A percentile compares a stretch with the other conserved stretches of the same genome.
Conservation (phyloP, 1,284 basidiomycete species). For the Ganoderma resinaceum region DNA sequence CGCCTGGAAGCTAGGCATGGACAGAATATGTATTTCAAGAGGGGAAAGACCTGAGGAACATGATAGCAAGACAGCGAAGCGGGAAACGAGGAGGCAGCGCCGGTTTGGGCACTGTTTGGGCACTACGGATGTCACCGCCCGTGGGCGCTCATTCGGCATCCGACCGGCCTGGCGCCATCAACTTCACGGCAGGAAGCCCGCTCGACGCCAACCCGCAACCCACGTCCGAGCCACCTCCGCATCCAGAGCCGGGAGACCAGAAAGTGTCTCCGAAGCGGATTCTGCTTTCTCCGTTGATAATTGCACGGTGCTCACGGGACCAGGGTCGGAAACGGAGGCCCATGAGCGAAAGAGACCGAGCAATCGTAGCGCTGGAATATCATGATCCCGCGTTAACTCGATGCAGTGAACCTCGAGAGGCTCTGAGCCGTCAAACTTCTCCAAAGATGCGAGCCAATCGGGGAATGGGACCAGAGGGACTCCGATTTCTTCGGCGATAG, state of each 20-base stretch:
- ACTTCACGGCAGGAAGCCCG: conserved; percentile 14
- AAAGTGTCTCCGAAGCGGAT: conserved; percentile 6
- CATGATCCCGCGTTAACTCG: conserved; percentile 8
- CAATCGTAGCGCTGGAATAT: conserved; percentile 22
- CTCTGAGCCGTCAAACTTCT: conserved; percentile 11
- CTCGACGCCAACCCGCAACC: conserved; percentile 17
- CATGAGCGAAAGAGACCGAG: conserved; percentile 23
- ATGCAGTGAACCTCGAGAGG: background rate
- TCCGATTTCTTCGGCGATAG: conserved; percentile 27
- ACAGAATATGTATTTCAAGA: too few species aligned
- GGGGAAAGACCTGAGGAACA: background rate
- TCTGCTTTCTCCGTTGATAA: conserved; percentile 7
- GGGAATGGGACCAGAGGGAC: conserved; percentile 30
- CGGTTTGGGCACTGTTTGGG: too few species aligned
- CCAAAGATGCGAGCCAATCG: conserved; percentile 28
- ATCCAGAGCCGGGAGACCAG: background rate
- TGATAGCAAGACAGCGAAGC: background rate
- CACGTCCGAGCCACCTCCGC: conserved; percentile 7
- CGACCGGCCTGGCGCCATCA: too few species aligned
- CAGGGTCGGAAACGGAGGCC: background rate
- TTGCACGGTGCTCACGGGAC: conserved; percentile 4
- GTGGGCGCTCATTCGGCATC: too few species aligned
- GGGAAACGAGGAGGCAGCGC: background rate
- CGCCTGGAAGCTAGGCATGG: too few species aligned
- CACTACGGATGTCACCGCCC: background rate